Evolutionary conservation across 345 rosid species (phyloP).

Genomic region (Populus ilicifolia): DNA sequence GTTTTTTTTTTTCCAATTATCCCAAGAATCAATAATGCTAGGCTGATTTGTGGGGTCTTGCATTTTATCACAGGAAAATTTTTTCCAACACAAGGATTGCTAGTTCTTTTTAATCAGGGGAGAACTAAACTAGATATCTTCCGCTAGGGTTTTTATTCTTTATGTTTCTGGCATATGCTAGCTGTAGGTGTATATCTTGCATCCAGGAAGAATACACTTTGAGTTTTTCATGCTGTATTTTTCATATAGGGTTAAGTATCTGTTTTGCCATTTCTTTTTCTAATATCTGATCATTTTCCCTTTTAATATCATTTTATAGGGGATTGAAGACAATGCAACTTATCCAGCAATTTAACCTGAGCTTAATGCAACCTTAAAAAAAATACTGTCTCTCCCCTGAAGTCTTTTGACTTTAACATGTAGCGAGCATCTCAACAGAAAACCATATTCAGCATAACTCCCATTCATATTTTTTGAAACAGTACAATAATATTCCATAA

Average conservation of each 20-base stretch:
- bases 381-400: not conserved
- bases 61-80: too few relatives aligned
- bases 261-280: not conserved
- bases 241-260: not conserved
- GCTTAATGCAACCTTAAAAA: not conserved
- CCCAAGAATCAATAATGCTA: too few relatives aligned
- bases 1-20: too few relatives aligned
- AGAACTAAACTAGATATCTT: not conserved
- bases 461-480: not conserved
- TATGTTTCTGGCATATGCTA: not conserved
- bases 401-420: not conserved
- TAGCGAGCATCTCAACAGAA: not conserved
- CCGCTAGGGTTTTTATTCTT: not conserved
- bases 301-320: too few relatives aligned
- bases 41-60: too few relatives aligned
- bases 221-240: not conserved
- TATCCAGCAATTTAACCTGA: not conserved
- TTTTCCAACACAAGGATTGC: not conserved
- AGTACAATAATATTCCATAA: not conserved
- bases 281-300: not conserved
- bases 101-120: not conserved
- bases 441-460: not conserved
- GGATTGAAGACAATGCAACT: not conserved
- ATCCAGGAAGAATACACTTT: not conserved
- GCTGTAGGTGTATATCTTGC: not conserved